Evolutionary conservation across 2,329 filamentous ascomycete genomes (phyloP).

Genomic region (Trichoderma sp.): DNA sequence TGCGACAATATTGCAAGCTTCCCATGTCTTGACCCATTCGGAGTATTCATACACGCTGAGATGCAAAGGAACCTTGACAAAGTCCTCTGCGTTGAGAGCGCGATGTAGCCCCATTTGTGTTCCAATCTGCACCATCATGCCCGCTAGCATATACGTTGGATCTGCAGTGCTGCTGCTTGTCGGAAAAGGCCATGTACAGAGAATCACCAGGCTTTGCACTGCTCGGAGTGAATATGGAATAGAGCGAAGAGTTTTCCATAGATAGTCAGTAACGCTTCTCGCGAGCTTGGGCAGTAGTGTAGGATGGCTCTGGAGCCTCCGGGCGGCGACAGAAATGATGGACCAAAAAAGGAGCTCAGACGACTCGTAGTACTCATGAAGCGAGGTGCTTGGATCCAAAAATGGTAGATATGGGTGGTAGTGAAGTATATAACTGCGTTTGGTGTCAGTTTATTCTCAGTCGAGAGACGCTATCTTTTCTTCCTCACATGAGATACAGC

Average conservation of each 20-base stretch:
- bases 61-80: slow-evolving; percentile 11
- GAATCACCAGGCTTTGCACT: background rate
- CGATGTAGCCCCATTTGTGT: slow-evolving; percentile 9
- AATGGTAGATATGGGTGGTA: slow-evolving; percentile 7
- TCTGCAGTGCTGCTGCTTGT: slow-evolving; percentile 13
- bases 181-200: slow-evolving; percentile 11
- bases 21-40: slow-evolving; percentile 10
- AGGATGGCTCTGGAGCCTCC: background rate
- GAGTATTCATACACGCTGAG: slow-evolving; percentile 10
- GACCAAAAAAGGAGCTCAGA: slow-evolving; percentile 11
- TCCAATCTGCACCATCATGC: slow-evolving; percentile 15
- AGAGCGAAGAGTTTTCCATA: slow-evolving; percentile 5
- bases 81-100: slow-evolving; percentile 5
- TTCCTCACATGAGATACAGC: background rate
- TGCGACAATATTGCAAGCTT: slow-evolving; percentile 11
- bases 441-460: background rate
- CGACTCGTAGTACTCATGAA: background rate
- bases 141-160: slow-evolving; percentile 9
- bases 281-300: slow-evolving; percentile 6
- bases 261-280: background rate
- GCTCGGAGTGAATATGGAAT: slow-evolving; percentile 8
- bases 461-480: background rate
- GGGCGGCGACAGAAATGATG: slow-evolving; percentile 6
- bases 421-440: background rate
- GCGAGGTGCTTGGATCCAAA: background rate